Evolutionary conservation across 805 yeast species (phyloP).

Genomic region (Torulaspora franciscae): DNA sequence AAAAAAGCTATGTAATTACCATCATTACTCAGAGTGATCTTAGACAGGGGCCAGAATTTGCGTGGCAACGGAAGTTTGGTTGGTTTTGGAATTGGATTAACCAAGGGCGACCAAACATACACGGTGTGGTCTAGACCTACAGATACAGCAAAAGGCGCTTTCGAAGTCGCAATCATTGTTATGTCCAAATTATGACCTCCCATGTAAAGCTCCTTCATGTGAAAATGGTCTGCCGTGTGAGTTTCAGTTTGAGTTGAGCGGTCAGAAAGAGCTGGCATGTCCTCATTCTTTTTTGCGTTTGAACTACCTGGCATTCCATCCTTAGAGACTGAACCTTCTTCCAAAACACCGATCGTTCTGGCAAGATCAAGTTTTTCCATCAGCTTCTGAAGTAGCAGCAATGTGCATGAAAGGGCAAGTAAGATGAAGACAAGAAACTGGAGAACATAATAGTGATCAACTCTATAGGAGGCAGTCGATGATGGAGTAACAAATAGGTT

Average conservation of each 20-base stretch:
- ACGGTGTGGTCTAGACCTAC: conserved; percentile 71
- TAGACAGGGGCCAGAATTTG: conserved; percentile 58
- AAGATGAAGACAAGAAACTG: conserved; percentile 51
- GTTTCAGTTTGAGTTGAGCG: not conserved
- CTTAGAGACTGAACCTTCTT: not conserved
- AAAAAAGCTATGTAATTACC: conserved; percentile 57
- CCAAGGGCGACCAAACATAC: conserved; percentile 67
- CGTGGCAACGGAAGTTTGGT: conserved; percentile 40
- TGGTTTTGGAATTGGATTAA: conserved; percentile 44
- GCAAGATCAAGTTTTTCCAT: conserved; percentile 21
- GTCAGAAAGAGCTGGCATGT: not conserved
- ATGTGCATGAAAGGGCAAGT: conserved; percentile 48
- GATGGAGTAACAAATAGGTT: conserved; percentile 13
- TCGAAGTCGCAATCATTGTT: conserved; percentile 53
- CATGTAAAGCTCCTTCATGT: conserved; percentile 39
- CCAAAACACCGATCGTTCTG: conserved; percentile 1
- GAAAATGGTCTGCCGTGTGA: conserved; percentile 10
- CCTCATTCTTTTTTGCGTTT: conserved; percentile 1
- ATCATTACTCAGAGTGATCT: conserved; percentile 50
- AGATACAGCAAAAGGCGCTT: conserved; percentile 58
- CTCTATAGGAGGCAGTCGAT: conserved; percentile 36
- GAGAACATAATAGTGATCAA: conserved; percentile 48
- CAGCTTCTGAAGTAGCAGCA: conserved; percentile 42
- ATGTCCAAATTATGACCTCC: conserved; percentile 62
- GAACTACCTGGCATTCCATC: not conserved